Conservation (phyloP, 352 stramenopile genomes). For the Pythium monospermum region DNA sequence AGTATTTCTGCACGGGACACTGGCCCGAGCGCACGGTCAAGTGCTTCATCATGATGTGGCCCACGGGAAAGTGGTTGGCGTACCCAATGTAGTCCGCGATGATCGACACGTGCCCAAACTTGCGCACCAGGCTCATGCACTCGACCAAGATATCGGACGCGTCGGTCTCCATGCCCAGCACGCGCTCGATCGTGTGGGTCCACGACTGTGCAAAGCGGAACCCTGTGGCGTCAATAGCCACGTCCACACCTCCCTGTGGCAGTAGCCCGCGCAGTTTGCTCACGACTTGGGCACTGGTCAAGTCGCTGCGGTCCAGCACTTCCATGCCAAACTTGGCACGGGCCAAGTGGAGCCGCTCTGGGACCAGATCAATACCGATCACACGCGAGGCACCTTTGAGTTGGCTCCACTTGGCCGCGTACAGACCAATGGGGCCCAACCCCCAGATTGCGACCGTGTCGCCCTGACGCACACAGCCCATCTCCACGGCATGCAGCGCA, state of each 20-base stretch:
- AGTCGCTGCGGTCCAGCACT: slow-evolving; percentile 22
- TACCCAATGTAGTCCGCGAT: slow-evolving; percentile 32
- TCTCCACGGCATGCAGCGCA: slow-evolving; percentile 24
- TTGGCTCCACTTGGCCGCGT: slow-evolving; percentile 20
- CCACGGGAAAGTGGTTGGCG: slow-evolving; percentile 30
- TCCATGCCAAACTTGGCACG: slow-evolving; percentile 23
- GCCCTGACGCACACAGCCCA: slow-evolving; percentile 24
- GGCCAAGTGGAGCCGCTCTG: slow-evolving; percentile 22
- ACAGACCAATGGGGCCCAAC: slow-evolving; percentile 26
- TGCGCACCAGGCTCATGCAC: slow-evolving; percentile 20
- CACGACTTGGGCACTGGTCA: slow-evolving; percentile 22
- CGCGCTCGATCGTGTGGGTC: slow-evolving; percentile 23
- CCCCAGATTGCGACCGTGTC: slow-evolving; percentile 34
- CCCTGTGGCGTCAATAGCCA: slow-evolving; percentile 28
- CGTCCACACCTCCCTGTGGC: slow-evolving; percentile 25
- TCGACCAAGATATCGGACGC: slow-evolving; percentile 23
- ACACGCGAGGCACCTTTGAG: slow-evolving; percentile 27
- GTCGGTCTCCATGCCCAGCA: slow-evolving; percentile 21
- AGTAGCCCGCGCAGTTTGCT: slow-evolving; percentile 21
- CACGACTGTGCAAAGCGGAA: slow-evolving; percentile 24
- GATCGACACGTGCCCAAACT: slow-evolving; percentile 24
- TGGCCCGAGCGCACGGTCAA: slow-evolving; percentile 28
- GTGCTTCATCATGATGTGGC: slow-evolving; percentile 37
- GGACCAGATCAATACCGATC: slow-evolving; percentile 28
- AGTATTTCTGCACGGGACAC: slow-evolving; percentile 28